phyloP scores from a whole-genome alignment of 371 early-diverging fungal species.

The Mortierella sp. region DNA sequence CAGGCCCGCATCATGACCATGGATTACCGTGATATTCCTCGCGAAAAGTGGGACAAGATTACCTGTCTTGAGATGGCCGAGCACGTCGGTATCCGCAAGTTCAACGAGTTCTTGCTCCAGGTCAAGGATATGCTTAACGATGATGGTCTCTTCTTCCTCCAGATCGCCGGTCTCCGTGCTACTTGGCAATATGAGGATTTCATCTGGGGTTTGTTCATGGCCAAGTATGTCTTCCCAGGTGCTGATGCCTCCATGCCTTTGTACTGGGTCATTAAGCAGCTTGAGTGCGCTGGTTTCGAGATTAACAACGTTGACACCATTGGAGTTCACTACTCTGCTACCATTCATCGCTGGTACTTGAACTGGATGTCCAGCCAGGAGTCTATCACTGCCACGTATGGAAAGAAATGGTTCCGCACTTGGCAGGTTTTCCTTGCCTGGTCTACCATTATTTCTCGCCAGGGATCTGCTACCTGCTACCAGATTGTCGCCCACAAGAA shows the following conservation, averaged over 20 bases:
- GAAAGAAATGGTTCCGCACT: slow-evolving; percentile 85
- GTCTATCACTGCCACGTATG: slow-evolving; percentile 84
- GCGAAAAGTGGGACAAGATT: slow-evolving; percentile 93
- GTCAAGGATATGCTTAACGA: slow-evolving; percentile 95
- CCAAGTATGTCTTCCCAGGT: slow-evolving; percentile 98
- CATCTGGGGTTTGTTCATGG: slow-evolving; percentile 97
- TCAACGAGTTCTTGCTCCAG: slow-evolving; percentile 92
- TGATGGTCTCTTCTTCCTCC: slow-evolving; percentile 97
- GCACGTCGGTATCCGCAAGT: slow-evolving; percentile 95
- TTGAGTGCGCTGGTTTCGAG: slow-evolving; percentile 95
- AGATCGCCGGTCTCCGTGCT: slow-evolving; percentile 95
- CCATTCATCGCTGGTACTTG: slow-evolving; percentile 94
- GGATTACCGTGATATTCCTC: slow-evolving; percentile 97
- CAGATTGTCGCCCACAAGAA: slow-evolving; percentile 97
- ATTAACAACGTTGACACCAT: slow-evolving; percentile 90
- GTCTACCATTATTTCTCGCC: slow-evolving; percentile 94
- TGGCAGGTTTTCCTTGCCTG: slow-evolving; percentile 98
- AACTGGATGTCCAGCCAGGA: slow-evolving; percentile 97
- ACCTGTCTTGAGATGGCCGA: slow-evolving; percentile 98
- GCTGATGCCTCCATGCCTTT: slow-evolving; percentile 97
- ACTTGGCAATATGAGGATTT: slow-evolving; percentile 93
- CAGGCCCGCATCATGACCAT: slow-evolving; percentile 87
- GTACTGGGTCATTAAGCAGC: slow-evolving; percentile 92
- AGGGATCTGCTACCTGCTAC: slow-evolving; percentile 96
- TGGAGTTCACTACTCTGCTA: slow-evolving; percentile 97